These are phyloP conservation scores for Microbotryum lychnidis-dioicae DNA, from an alignment of 1,284 basidiomycete species.

Conservation along the genomic window DNA sequence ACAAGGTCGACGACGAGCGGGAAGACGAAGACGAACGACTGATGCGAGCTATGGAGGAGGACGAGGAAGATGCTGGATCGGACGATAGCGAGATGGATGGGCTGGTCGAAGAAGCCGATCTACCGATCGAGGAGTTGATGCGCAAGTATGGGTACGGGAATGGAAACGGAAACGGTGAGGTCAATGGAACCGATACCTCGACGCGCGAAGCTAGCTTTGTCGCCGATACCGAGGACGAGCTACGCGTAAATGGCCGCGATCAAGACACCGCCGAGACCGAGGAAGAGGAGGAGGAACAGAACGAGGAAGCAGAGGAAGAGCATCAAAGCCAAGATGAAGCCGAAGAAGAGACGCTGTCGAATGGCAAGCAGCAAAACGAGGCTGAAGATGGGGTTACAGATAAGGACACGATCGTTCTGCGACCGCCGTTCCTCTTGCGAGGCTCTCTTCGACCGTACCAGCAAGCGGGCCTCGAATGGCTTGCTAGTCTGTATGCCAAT, in stretches of 20 bases:
- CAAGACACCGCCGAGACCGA: conserved; percentile 3
- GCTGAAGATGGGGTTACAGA: conserved; percentile 21
- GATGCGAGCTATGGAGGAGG: conserved; percentile 44
- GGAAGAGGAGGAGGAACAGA: conserved; percentile 10
- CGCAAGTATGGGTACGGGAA: conserved; percentile 45
- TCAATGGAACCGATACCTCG: conserved; percentile 15
- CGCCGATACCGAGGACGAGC: neutral
- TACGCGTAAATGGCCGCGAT: neutral
- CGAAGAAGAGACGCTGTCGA: conserved; percentile 12
- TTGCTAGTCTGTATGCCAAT: conserved; percentile 77
- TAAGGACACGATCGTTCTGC: conserved; percentile 43
- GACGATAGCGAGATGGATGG: conserved; percentile 47
- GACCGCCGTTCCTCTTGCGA: conserved; percentile 71
- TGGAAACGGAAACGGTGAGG: conserved; percentile 1
- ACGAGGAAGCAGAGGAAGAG: neutral
- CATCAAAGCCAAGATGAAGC: conserved; percentile 5
- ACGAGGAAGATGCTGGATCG: conserved; percentile 40
- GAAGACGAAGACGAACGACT: conserved; percentile 40
- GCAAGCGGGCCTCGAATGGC: conserved; percentile 89
- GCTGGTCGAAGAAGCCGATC: conserved; percentile 46
- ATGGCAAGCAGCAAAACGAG: conserved; percentile 11
- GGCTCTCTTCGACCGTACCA: conserved; percentile 89
- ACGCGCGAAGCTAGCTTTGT: neutral
- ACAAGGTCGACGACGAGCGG: conserved; percentile 19
- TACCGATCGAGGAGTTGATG: conserved; percentile 50